Base-by-base conservation (phyloP, 495 filamentous ascomycete species). In the Astrothelium subdiscretum region DNA sequence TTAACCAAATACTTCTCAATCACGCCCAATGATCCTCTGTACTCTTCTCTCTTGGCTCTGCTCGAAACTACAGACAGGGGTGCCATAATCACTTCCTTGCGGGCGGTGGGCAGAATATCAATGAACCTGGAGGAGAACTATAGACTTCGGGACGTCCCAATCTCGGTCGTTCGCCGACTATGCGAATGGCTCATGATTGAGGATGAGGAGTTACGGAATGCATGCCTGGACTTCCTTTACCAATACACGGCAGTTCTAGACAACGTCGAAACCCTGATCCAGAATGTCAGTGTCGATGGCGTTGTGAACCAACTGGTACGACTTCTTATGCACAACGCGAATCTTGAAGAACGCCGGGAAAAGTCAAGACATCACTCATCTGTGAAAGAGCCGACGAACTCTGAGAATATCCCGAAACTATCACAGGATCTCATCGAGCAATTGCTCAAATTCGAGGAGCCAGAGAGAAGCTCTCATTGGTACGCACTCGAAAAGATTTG, bases 151-250 rank as follows among this genome's bases (percentile, higher is more conserved):
- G 81, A 82, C 62, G 83, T 97, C n/a, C 83, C 90, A 0, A 74
- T 79, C 29, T 59, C 75, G 4, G 80, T 82, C 3, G 72, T 97
- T 8, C 79, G 85, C 62, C 84, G 83, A 38, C 79, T 97, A 65
- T 85, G 85, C 65, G 83, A 88, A 66, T 91, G 89, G 79, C 83
- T 91, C 2, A 75, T 97, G 24, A 80, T 96, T 18, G 90, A 96
- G 61, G 95, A 99, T 68, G 90, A 95, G 63, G 95, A 97, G 62
- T 79, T 99, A 5, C 78, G 91, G 64, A 85, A 86, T 58, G 89
- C 90, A 31, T 90, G 87, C 61, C 79, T 97, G 26, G 95, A 97
- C 72, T 95, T 99, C 70, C 83, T 96, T 64, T 97, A 97, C 68
- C 91, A 96, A 70, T 99, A 89, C 70, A 96, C 92, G 0, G 87